phyloP scores from a whole-genome alignment of 345 rosid species.

The Populus ilicifolia region DNA sequence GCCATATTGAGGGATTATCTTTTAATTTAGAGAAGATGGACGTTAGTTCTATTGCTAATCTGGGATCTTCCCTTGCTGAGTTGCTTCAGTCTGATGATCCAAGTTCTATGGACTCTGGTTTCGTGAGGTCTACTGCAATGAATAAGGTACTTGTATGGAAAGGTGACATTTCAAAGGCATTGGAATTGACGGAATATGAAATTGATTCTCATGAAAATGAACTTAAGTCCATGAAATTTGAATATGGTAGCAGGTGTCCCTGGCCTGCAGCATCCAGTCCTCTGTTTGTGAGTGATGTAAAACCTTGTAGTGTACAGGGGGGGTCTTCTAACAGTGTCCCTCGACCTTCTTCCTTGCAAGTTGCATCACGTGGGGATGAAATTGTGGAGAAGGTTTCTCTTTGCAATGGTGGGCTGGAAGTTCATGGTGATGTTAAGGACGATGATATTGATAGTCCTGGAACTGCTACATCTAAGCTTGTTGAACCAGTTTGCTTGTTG shows the following conservation, averaged over 20 bases:
- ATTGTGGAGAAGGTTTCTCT: conserved; percentile 25
- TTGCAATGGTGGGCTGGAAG: conserved; percentile 39
- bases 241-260: conserved; percentile 29
- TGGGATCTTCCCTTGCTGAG: conserved; percentile 57
- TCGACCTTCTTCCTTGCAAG: conserved; percentile 46
- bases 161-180: conserved; percentile 54
- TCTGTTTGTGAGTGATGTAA: conserved; percentile 20
- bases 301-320: conserved; percentile 31
- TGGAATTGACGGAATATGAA: conserved; percentile 79
- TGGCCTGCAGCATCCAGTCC: conserved; percentile 35
- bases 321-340: conserved; percentile 21
- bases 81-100: conserved; percentile 65
- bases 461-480: conserved; percentile 60
- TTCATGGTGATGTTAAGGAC: conserved; percentile 34
- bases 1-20: conserved; percentile 44
- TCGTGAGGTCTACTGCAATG: conserved; percentile 48
- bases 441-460: conserved; percentile 65
- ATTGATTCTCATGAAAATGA: conserved; percentile 86
- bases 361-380: conserved; percentile 37
- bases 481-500: conserved; percentile 30
- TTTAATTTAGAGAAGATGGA: conserved; percentile 74
- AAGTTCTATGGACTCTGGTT: conserved; percentile 50
- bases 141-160: conserved; percentile 63
- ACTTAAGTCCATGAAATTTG: conserved; percentile 47
- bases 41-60: conserved; percentile 40